Evolutionary conservation across 1,139 yeast genomes (phyloP), one percentile per base, ranked within the genome.

Genomic region (Suhomyces anneliseae): DNA sequence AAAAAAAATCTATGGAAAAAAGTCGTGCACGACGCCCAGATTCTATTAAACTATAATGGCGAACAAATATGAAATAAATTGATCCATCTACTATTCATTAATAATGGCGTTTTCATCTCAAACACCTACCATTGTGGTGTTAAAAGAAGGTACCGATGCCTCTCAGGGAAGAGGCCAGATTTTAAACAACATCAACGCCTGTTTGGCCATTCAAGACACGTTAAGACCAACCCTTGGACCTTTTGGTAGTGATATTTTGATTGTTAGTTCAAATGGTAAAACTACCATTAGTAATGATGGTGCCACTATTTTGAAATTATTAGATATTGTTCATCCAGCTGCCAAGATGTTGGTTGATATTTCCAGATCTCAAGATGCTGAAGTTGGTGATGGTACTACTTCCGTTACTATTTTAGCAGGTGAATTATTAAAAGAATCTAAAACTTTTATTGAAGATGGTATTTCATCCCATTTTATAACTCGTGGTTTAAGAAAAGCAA

Each of bases 331-430:
- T 27, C 99, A 93, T 64, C 99, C 99, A 7, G 99, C 99, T 12
- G 99, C 99, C 10, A 87, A 88, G 65, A 86, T 93, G 66, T 74
- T 93, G 56, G 99, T 93, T 45, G 99, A 93, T 66, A 89, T 93
- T 50, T 89, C 97, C 11, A 81, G 97, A 62, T 85, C 98, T 1
- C 99, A 93, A 70, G 99, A 93, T 69, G 97, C 97, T 24, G 99
- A 93, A 69, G 98, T 93, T 48, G 99, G 99, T 53, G 99, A 93
- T 68, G 99, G 99, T 56, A 93, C 99, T 37, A 93, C 99, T 0
- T 85, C 97, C 37, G 99, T 95, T 11, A 90, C 98, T 0, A 79
- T 93, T 40, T 70, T 93, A 54, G 98, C 99, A 1, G 97, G 98
- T 47, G 99, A 93, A 69, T 79, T 93, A 54, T 79, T 93, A 69